These are phyloP conservation scores for Amanita subjunquillea DNA, from an alignment of 768 basidiomycete species.

Conservation along the genomic window DNA sequence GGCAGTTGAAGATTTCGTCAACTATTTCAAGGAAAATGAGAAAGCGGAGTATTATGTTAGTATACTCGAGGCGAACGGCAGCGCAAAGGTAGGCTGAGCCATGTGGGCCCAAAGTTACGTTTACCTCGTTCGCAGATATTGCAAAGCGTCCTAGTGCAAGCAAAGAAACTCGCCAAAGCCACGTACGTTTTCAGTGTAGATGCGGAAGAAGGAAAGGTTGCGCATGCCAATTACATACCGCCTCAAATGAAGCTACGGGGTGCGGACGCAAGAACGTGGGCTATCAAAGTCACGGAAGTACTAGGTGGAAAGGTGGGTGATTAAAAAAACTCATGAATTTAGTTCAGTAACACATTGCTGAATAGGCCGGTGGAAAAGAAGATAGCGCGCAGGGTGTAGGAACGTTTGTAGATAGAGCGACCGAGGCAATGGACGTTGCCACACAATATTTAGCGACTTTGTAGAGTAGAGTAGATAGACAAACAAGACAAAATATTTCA, in stretches of 20 bases:
- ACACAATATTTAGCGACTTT: constrained; percentile 23
- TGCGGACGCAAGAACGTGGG: constrained; percentile 86
- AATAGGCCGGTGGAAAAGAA: constrained; percentile 89
- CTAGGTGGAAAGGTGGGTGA: constrained; percentile 80
- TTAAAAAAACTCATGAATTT: not conserved
- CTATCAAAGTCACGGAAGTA: constrained; percentile 61
- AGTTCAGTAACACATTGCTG: not conserved
- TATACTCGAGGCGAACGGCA: constrained; percentile 68
- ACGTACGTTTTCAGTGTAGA: constrained; percentile 86
- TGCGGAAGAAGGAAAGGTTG: constrained; percentile 57
- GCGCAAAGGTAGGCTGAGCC: constrained; percentile 55
- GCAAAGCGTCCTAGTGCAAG: constrained; percentile 63
- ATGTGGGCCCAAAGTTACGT: not conserved
- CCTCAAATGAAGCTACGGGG: constrained; percentile 47
- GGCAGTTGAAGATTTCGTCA: constrained; percentile 60
- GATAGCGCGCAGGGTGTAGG: constrained; percentile 90
- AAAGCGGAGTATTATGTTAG: constrained; percentile 63
- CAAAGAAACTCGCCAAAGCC: constrained; percentile 74
- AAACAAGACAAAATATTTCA: not conserved
- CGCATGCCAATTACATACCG: constrained; percentile 78
- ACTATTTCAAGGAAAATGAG: constrained; percentile 72
- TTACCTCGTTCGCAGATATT: constrained; percentile 39
- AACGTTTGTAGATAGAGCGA: constrained; percentile 44
- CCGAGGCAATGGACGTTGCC: constrained; percentile 58
- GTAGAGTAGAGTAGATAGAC: not conserved